Conservation (phyloP, 257 asterid species). For the Asclepias syriaca region DNA sequence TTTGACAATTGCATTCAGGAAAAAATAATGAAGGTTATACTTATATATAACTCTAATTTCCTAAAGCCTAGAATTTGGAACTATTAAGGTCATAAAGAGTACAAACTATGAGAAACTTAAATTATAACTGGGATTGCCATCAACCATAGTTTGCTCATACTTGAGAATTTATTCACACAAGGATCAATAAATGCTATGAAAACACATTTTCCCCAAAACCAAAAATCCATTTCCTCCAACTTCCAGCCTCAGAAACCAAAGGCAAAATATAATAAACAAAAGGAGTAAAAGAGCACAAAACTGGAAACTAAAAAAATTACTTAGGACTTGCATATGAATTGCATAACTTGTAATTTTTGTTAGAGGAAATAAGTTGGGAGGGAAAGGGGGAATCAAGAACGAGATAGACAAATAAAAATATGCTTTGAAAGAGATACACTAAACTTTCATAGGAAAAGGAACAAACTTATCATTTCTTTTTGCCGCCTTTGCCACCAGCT, state of each 20-base stretch:
- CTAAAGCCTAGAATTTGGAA: neutral
- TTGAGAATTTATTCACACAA: neutral
- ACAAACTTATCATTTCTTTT: slow-evolving; percentile 53
- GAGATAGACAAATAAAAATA: neutral
- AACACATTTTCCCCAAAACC: neutral
- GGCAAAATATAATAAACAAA: neutral
- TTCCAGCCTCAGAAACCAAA: neutral
- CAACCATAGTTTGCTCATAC: neutral
- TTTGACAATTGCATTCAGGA: neutral
- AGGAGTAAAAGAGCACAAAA: too few species aligned
- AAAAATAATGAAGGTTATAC: too few species aligned
- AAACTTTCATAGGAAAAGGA: neutral
- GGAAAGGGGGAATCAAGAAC: too few species aligned
- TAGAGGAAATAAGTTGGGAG: neutral
- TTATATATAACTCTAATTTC: neutral
- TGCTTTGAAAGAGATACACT: neutral
- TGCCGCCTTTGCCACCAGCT: slow-evolving; percentile 36
- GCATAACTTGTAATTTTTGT: neutral
- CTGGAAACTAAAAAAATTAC: too few species aligned
- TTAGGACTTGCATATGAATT: neutral
- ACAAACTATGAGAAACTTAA: neutral
- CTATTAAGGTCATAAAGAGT: neutral
- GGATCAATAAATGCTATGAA: too few species aligned
- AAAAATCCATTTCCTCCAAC: neutral
- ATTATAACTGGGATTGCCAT: neutral